Base-by-base conservation (phyloP, 2,329 filamentous ascomycete genomes). In the Daldinia eschscholtzii region DNA sequence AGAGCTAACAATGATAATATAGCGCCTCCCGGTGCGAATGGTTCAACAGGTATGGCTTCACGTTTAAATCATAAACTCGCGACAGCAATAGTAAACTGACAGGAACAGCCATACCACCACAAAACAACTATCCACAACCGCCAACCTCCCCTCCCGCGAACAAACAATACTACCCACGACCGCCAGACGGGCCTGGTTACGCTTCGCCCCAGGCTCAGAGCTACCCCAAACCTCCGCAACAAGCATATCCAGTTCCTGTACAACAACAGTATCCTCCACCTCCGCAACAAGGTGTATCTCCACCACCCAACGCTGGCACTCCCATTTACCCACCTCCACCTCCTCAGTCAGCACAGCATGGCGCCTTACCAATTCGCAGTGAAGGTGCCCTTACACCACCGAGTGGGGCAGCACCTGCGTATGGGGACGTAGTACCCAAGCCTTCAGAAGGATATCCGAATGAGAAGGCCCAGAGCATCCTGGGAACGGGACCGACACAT, bases 131-230 rank as follows among this genome's bases (percentile, higher is more conserved):
- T 72, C 83, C 83, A 52, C 79, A 81, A 55, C 84, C 84, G 18
- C 83, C 84, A 33, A 82, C 80, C 4, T 86, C 84, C 23, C 81
- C 84, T 56, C 83, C 84, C 2, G 81, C 83, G 46, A 81, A 80
- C 74, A 80, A 81, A 69, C 78, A 81, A 52, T 85, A 83, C 76
- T 85, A 79, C 50, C 78, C 84, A 55, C 79, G 83, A 57, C 80
- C 83, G 59, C 82, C 82, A 28, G 73, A 73, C 12, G 80, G 82
- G 15, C 76, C 78, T 15, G 74, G 75, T 67, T 76, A 73, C 61
- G 75, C 79, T 52, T 72, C 78, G 10, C 76, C 76, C 3, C 78
- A 78, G 10, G 70, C 75, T 30, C 79, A 80, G 57, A 71, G 72
- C 44, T 80, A 79, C 63, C 79, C 80, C 42, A 72, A 76, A 56